Evolutionary conservation across 768 basidiomycete genomes (phyloP), one percentile per base, ranked within the genome.

Genomic region (Fomitopsis serialis): DNA sequence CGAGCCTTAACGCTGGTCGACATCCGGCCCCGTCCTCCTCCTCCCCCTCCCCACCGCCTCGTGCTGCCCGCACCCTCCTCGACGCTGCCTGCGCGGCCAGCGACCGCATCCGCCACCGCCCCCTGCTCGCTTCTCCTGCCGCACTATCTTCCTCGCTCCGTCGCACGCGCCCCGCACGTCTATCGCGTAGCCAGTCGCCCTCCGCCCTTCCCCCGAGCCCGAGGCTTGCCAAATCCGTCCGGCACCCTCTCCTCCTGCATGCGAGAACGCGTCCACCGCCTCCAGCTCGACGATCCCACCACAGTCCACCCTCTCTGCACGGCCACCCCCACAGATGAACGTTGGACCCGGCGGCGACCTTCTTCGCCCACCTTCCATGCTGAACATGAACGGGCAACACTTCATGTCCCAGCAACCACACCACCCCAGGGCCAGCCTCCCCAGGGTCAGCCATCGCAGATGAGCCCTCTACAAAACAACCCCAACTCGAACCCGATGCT

Each of bases 301-400:
- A 4, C 11, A 22, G 21, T 4, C 44, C 12, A 13, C 44, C 17
- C 21, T 6, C 21, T 45, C 23, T 24, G 11, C 36, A 11, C n/a
- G 8, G 3, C 22, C 35, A 8, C 36, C 11, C 34, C 49, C 44
- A 27, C 48, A 25, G 64, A 83, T 83, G 80, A 83, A 80, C 74
- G 64, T 69, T 60, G 79, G 75, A 51, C 66, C 64, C 57, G 29
- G 29, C 5, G 11, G 15, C 37, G 76, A 81, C 59, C 71, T 81
- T 70, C 58, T 81, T 48, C 76, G 78, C 58, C 61, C 70, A 66
- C 68, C 67, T 43, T 62, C 63, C 48, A 74, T 80, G 68, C 58
- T 67, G 13, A 60, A 60, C 53, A 58, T 70, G 44, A 58, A 61
- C 56, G 21, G 45, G 25, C 74, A 62, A 52, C 50, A 69, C 40